phyloP scores from a whole-genome alignment of 73 alveolate genomes.

The Paramecium pentaurelia region DNA sequence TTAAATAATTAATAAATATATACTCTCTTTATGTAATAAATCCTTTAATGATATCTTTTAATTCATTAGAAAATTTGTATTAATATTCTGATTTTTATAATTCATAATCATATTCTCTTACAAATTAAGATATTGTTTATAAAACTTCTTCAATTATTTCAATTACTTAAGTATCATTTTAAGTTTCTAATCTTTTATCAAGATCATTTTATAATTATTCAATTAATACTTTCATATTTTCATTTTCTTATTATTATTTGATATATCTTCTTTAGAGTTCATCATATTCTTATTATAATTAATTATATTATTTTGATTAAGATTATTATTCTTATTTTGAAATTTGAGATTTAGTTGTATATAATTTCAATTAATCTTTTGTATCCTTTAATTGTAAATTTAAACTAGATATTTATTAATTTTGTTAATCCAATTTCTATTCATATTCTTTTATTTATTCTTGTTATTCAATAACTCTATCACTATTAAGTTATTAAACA shows the following conservation, averaged over 20 bases:
- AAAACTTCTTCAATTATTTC: not conserved
- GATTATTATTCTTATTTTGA: not conserved
- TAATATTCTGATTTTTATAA: not conserved
- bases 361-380: not conserved
- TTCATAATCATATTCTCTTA: conserved; percentile 22
- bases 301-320: not conserved
- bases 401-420: not conserved
- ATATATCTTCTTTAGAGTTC: not conserved
- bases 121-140: conserved; percentile 7
- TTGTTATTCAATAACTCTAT: not conserved
- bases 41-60: not conserved
- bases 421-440: not conserved
- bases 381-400: not conserved
- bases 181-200: not conserved
- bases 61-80: not conserved
- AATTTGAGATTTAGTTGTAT: not conserved
- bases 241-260: not conserved
- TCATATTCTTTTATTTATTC: not conserved
- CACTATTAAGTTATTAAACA: conserved; percentile 19
- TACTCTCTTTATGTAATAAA: conserved; percentile 6
- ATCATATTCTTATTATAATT: not conserved
- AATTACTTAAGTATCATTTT: not conserved
- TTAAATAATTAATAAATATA: not conserved
- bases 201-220: not conserved
- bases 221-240: not conserved